phyloP scores from a whole-genome alignment of 345 rosid species.

The Passiflora organensis region DNA sequence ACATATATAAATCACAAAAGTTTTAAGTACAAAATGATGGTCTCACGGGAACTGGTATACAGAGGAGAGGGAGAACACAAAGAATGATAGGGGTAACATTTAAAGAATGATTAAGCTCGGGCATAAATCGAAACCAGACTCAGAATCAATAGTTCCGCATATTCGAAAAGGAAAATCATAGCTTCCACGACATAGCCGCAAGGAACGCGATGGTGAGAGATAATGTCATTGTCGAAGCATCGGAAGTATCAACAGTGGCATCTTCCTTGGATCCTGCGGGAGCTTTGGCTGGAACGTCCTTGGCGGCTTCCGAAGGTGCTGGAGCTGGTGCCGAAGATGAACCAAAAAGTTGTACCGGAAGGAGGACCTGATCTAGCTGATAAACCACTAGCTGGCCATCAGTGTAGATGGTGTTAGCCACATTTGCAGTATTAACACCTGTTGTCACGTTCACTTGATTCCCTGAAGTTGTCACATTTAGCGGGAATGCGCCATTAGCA shows the following conservation, averaged over 20 bases:
- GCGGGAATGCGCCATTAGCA: slow-evolving; percentile 47
- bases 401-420: slow-evolving; percentile 54
- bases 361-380: slow-evolving; percentile 70
- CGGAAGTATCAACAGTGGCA: slow-evolving; percentile 33
- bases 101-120: slow-evolving; percentile 21
- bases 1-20: background rate
- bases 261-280: slow-evolving; percentile 40
- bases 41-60: slow-evolving; percentile 2
- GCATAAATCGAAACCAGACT: slow-evolving; percentile 10
- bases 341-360: slow-evolving; percentile 62
- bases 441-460: slow-evolving; percentile 75
- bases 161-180: slow-evolving; percentile 22
- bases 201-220: slow-evolving; percentile 19
- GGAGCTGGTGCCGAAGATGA: slow-evolving; percentile 61
- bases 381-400: slow-evolving; percentile 61
- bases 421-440: slow-evolving; percentile 59
- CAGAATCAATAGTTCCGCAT: slow-evolving; percentile 9
- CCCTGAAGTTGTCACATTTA: slow-evolving; percentile 69
- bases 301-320: slow-evolving; percentile 41
- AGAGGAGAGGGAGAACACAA: too few relatives aligned
- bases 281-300: slow-evolving; percentile 37
- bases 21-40: background rate
- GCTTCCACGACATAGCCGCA: slow-evolving; percentile 29
- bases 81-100: too few relatives aligned
- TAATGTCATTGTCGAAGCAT: slow-evolving; percentile 20